Conservation (phyloP, 345 rosid species). For the Aquilaria malaccensis region DNA sequence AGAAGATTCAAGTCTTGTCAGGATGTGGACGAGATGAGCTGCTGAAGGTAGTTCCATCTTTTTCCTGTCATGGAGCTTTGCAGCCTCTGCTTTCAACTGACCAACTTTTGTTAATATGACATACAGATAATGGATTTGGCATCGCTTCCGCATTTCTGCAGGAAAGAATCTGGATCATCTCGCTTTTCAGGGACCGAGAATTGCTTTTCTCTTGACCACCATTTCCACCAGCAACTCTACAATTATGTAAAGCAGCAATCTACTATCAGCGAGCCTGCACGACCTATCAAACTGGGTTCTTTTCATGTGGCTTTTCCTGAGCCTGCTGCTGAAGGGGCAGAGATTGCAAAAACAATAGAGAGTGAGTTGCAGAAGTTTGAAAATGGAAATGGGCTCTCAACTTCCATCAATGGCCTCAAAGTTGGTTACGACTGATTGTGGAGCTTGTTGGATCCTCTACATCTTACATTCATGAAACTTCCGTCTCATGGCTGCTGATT, state of each 20-base stretch:
- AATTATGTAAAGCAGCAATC: conserved; percentile 72
- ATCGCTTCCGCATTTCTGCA: conserved; percentile 91
- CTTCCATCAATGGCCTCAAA: conserved; percentile 25
- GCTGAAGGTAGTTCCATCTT: conserved; percentile 40
- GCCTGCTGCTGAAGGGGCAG: conserved; percentile 45
- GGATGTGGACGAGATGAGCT: conserved; percentile 82
- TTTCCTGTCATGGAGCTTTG: not conserved
- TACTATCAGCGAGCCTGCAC: conserved; percentile 18
- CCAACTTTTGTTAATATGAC: not conserved
- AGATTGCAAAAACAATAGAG: conserved; percentile 67
- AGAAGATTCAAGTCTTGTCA: conserved; percentile 68
- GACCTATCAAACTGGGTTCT: conserved; percentile 74
- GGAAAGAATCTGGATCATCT: conserved; percentile 79
- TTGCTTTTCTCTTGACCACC: conserved; percentile 74
- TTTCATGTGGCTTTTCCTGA: conserved; percentile 84
- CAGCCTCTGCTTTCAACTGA: not conserved
- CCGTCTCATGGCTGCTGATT: not conserved
- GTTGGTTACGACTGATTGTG: conserved; percentile 21
- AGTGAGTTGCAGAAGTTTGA: conserved; percentile 65
- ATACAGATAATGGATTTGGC: conserved; percentile 69
- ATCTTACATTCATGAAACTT: not conserved
- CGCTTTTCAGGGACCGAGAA: conserved; percentile 31
- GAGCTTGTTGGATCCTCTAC: not conserved
- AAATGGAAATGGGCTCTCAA: conserved; percentile 33
- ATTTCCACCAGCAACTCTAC: conserved; percentile 85